Conservation (phyloP, 192 early-diverging fungal genomes). For the Coemansia sp. region DNA sequence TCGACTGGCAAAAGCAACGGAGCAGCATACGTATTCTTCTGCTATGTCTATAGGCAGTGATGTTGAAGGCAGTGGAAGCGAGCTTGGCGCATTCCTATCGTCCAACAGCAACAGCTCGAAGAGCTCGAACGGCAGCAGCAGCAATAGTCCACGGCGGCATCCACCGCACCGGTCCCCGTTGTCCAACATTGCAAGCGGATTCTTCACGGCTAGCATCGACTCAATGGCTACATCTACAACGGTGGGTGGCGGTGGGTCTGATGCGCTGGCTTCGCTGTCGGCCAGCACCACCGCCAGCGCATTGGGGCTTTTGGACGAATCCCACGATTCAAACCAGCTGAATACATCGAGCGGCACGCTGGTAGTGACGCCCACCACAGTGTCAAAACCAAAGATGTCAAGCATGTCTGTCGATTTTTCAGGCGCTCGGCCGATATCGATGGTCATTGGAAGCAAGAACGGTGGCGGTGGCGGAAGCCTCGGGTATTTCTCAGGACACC, state of each 20-base stretch:
- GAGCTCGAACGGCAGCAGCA: background rate
- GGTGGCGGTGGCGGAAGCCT: slow-evolving; percentile 21
- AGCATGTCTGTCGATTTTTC: background rate
- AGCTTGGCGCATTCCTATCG: background rate
- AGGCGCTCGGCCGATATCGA: background rate
- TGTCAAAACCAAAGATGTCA: background rate
- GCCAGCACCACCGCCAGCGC: slow-evolving; percentile 5
- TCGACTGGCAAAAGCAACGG: background rate
- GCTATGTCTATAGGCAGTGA: background rate
- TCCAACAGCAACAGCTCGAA: background rate
- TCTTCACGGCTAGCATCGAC: slow-evolving; percentile 47
- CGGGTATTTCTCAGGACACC: slow-evolving; percentile 32
- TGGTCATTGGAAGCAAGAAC: background rate
- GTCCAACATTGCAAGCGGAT: slow-evolving; percentile 27
- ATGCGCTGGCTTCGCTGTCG: background rate
- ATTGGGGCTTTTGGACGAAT: background rate
- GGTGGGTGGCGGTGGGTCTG: background rate
- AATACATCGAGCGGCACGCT: background rate
- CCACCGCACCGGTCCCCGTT: slow-evolving; percentile 31
- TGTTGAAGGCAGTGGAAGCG: background rate
- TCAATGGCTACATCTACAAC: slow-evolving; percentile 20
- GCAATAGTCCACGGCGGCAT: slow-evolving; percentile 15
- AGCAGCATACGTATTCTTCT: background rate
- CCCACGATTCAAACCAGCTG: background rate
- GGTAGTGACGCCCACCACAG: background rate